Conservation (phyloP, 805 yeast species). For the Kazachstania africana region DNA sequence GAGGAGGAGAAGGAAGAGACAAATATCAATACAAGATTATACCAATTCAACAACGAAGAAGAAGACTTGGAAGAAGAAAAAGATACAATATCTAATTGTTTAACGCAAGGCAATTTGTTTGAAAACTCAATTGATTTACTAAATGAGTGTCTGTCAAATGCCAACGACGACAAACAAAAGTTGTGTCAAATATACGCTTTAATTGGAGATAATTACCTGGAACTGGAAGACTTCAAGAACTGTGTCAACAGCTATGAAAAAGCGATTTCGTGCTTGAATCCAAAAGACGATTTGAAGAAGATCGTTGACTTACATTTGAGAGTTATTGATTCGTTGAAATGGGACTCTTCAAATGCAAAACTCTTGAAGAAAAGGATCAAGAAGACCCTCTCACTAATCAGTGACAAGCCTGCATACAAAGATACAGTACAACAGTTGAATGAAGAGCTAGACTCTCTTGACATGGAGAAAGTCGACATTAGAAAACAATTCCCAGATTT, state of each 20-base stretch:
- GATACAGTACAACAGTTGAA: no score
- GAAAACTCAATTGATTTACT: conserved; percentile 56
- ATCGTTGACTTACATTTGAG: no score
- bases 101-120: conserved; percentile 29
- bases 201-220: conserved; percentile 82
- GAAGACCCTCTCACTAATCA: no score
- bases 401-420: no score
- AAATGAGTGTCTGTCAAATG: background rate
- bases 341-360: no score
- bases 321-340: no score
- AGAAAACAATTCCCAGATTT: conserved; percentile 13
- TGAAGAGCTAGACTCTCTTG: no score
- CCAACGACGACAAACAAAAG: conserved; percentile 26
- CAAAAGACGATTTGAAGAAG: conserved; percentile 30
- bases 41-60: conserved; percentile 18
- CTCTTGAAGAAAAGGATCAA: no score
- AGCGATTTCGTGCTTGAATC: conserved; percentile 38
- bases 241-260: conserved; percentile 34
- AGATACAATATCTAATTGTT: conserved; percentile 7
- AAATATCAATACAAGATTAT: conserved; percentile 11
- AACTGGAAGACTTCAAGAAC: conserved; percentile 76
- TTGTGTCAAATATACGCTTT: conserved; percentile 67
- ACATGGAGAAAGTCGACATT: no score
- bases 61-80: conserved; percentile 9
- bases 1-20: conserved; percentile 17